phyloP scores from a whole-genome alignment of 192 early-diverging fungal genomes.

The Mortierella alpina region DNA sequence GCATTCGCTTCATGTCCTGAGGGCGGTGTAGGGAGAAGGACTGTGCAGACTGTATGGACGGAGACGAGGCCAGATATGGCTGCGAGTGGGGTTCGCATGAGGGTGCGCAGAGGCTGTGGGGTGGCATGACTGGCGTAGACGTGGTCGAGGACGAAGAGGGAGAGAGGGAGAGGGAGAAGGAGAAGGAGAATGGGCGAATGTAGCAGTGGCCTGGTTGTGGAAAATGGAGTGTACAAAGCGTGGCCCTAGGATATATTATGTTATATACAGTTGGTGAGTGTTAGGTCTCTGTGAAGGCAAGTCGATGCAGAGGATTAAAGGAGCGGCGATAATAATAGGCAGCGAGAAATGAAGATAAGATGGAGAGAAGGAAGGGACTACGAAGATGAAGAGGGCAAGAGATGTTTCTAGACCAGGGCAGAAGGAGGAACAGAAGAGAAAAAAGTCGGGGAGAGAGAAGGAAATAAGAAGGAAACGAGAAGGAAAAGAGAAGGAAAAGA shows the following conservation, averaged over 20 bases:
- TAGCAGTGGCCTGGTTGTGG: too few relatives aligned
- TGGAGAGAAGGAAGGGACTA: background rate
- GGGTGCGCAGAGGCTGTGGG: constrained; percentile 15
- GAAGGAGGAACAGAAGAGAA: constrained; percentile 1
- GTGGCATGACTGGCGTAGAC: constrained; percentile 9
- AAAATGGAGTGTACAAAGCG: too few relatives aligned
- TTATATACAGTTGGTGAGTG: too few relatives aligned
- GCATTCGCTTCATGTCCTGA: constrained; percentile 28
- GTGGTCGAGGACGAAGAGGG: background rate
- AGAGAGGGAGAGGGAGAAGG: background rate
- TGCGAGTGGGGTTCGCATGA: constrained; percentile 4
- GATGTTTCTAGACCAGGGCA: background rate
- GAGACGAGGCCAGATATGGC: background rate
- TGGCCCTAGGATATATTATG: too few relatives aligned
- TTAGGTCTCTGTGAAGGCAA: too few relatives aligned
- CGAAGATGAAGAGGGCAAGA: background rate
- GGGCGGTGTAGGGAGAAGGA: constrained; percentile 34
- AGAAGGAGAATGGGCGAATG: background rate
- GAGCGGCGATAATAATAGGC: background rate
- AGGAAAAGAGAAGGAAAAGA: background rate
- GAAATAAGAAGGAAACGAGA: background rate
- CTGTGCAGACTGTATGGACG: background rate
- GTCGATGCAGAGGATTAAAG: too few relatives aligned
- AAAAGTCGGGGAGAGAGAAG: background rate
- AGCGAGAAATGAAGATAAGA: background rate